Base-by-base conservation (phyloP, 805 yeast genomes). In the Wickerhamomyces hampshirensis region DNA sequence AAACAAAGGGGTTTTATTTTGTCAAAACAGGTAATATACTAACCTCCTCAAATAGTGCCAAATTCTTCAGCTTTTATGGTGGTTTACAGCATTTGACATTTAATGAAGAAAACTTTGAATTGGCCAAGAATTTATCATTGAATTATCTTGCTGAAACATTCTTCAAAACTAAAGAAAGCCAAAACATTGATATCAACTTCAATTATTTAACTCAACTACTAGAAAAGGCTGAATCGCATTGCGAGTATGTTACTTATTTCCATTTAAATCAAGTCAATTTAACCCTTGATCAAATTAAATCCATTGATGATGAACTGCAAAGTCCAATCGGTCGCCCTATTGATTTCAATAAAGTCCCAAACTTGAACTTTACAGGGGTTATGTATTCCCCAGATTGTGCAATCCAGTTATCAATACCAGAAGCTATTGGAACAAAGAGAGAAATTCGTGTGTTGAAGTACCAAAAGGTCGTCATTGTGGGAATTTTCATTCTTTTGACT, bases 371-470 rank as follows among this genome's bases (percentile, higher is more conserved):
- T 8, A 56, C 69, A 2, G 87, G 82, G 6, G 43, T 86, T 11
- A 40, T 86, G 14, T 88, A 84, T 51, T 86, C 96, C 0, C 97
- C 97, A 0, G 95, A 89, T 54, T 89, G 98, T 65, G 95, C 89
- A 0, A 52, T 81, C 3, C 54, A 72, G 3, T 42, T 85, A 5
- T 55, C 60, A 5, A 28, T 72, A 6, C 55, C 56, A 6, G 44
- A 51, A 6, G 58, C 65, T 3, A 37, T 39, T 11, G 96, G 96
- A 1, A 60, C 71, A n/a, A 73, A 78, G 42, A 58, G 63, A 34
- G 89, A 80, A 50, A 66, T 72, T 15, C 60, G 55, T 24, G 51
- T 55, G 5, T 38, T 31, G 21, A 41, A 41, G 26, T 40, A 42
- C 13, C 53, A 50, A 18, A 47, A 39, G 26, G 34, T 35, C 5